Evolutionary conservation across 768 basidiomycete genomes (phyloP).

Genomic region (Lentinula edodes): DNA sequence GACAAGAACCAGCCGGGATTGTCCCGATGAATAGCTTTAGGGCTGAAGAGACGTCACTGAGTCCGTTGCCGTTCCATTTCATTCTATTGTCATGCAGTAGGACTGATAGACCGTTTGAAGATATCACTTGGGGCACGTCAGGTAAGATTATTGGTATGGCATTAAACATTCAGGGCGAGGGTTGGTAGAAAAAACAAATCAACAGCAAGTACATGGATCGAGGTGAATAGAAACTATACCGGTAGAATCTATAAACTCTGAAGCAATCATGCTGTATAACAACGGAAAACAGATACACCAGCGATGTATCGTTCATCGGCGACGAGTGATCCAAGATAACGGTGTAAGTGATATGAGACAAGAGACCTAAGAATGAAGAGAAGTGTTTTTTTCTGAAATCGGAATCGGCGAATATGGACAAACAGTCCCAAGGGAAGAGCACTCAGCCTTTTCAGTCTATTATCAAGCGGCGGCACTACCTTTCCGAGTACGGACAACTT

Average conservation of each 20-base stretch:
- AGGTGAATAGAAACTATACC: neutral
- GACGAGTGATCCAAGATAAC: neutral
- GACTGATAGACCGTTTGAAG: neutral
- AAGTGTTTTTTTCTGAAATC: neutral
- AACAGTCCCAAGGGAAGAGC: neutral
- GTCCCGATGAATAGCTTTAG: neutral
- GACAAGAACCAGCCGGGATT: neutral
- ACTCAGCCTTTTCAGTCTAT: neutral
- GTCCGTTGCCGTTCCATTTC: neutral
- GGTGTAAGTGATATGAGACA: neutral
- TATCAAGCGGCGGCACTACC: constrained; percentile 15
- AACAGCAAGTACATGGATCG: neutral
- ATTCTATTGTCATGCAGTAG: neutral
- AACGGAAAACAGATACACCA: neutral
- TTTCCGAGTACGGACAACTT: constrained; percentile 72
- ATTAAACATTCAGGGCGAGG: neutral
- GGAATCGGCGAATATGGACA: neutral
- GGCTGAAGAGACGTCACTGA: neutral
- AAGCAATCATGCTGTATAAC: neutral
- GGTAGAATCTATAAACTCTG: neutral
- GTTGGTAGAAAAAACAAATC: neutral
- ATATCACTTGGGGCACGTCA: neutral
- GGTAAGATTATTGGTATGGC: neutral
- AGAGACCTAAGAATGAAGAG: neutral
- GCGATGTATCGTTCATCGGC: neutral